phyloP scores from a whole-genome alignment of 208 protist genomes.

The Tritrichomonas musculus region DNA sequence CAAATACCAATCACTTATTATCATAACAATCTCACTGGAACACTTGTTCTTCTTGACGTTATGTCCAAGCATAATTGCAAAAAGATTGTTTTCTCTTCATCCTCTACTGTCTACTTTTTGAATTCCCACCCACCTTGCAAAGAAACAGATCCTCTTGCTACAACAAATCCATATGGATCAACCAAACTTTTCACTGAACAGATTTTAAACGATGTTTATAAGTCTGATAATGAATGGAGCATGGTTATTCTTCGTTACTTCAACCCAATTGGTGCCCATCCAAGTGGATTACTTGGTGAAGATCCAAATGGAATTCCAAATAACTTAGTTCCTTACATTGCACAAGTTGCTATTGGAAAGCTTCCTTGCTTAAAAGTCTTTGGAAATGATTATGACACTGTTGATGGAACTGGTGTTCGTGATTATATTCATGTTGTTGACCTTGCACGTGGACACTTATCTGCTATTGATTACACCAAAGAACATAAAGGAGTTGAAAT shows the following conservation, averaged over 20 bases:
- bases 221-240: conserved; percentile 69
- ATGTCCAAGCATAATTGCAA: conserved; percentile 75
- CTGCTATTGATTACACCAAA: conserved; percentile 40
- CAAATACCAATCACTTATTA: conserved; percentile 75
- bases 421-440: too few relatives aligned
- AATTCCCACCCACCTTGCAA: conserved; percentile 40
- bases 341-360: conserved; percentile 62
- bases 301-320: conserved; percentile 79
- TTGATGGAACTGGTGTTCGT: conserved; percentile 63
- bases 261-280: conserved; percentile 89
- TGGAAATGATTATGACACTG: conserved; percentile 53
- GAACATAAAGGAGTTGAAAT: not conserved
- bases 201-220: conserved; percentile 72
- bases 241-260: conserved; percentile 84
- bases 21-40: conserved; percentile 85
- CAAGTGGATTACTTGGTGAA: conserved; percentile 82
- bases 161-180: conserved; percentile 83
- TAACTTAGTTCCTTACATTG: conserved; percentile 90
- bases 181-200: conserved; percentile 73
- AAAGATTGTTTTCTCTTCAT: conserved; percentile 88
- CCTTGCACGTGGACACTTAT: conserved; percentile 22
- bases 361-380: conserved; percentile 47
- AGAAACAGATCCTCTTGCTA: too few relatives aligned
- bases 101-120: conserved; percentile 76
- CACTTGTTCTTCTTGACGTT: conserved; percentile 70